Conservation (phyloP, 2,329 filamentous ascomycete species). For the Monilinia vaccinii-corymbosi region DNA sequence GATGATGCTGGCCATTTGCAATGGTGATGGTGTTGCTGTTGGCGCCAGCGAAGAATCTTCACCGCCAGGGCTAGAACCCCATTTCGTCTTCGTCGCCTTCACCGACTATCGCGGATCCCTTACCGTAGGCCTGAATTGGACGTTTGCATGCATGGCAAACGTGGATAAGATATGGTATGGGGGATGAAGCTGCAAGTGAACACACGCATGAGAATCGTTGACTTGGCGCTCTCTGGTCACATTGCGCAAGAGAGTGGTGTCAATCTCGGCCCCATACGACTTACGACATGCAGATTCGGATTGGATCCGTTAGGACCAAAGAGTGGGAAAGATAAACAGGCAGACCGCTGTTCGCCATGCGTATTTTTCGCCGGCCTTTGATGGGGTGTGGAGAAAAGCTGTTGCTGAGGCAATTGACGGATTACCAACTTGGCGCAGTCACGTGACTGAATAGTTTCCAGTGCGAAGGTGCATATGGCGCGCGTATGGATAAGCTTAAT, state of each 20-base stretch:
- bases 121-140: background rate
- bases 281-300: slow-evolving; percentile 10
- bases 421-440: background rate
- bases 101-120: slow-evolving; percentile 5
- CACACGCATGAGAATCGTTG: slow-evolving; percentile 8
- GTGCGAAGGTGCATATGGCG: background rate
- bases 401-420: slow-evolving; percentile 8
- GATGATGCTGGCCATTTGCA: background rate
- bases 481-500: slow-evolving; percentile 9
- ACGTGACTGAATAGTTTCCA: background rate
- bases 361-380: background rate
- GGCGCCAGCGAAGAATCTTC: slow-evolving; percentile 8
- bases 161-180: slow-evolving; percentile 5
- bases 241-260: slow-evolving; percentile 11
- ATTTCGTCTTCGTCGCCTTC: slow-evolving; percentile 6
- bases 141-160: slow-evolving; percentile 2
- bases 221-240: slow-evolving; percentile 9
- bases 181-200: slow-evolving; percentile 6
- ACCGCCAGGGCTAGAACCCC: slow-evolving; percentile 7
- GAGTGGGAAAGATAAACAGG: background rate
- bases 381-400: background rate
- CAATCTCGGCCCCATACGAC: slow-evolving; percentile 3
- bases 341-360: slow-evolving; percentile 12
- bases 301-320: background rate
- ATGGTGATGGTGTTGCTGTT: background rate